phyloP scores from a whole-genome alignment of 2,329 filamentous ascomycete species.

The Helicocarpus griseus region DNA sequence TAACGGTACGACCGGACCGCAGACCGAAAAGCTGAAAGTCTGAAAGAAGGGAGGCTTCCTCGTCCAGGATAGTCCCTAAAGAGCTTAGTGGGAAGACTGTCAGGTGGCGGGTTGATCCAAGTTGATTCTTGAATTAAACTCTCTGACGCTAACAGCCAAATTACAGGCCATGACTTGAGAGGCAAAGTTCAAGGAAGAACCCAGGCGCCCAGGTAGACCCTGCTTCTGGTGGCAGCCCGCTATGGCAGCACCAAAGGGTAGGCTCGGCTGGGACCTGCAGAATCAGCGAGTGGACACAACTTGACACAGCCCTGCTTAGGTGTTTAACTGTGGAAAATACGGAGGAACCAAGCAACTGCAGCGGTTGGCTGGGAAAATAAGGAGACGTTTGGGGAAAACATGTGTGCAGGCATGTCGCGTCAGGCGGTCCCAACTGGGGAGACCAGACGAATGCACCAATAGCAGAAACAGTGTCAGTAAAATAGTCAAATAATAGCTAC shows the following conservation, averaged over 20 bases:
- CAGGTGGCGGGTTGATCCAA: neutral
- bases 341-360: neutral
- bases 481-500: neutral
- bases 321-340: neutral
- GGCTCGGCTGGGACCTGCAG: neutral
- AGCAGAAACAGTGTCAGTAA: neutral
- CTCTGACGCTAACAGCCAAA: neutral
- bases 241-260: neutral
- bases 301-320: neutral
- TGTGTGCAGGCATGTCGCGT: neutral
- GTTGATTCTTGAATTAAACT: neutral
- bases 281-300: neutral
- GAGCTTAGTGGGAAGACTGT: neutral
- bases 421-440: neutral
- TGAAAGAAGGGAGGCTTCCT: neutral
- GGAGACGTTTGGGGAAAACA: neutral
- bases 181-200: neutral
- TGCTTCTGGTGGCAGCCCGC: neutral
- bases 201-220: neutral
- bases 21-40: neutral
- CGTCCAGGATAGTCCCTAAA: neutral
- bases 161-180: neutral
- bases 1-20: conserved; percentile 1
- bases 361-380: neutral
- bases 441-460: neutral